Base-by-base conservation (phyloP, 2,329 filamentous ascomycete genomes). In the Alternaria rosae region DNA sequence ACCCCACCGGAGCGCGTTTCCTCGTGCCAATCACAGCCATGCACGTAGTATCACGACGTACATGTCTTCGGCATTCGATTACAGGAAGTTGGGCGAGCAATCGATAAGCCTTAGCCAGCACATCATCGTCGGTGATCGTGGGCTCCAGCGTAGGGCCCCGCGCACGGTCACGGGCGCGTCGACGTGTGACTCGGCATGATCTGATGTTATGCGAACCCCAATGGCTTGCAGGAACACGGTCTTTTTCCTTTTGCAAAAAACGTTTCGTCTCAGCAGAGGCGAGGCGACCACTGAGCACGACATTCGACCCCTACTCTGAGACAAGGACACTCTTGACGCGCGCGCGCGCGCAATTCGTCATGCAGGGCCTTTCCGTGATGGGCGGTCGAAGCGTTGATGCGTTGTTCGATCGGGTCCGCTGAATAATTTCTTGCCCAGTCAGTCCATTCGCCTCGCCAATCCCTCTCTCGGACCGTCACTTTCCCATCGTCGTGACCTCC, bases 11-110 rank as follows among this genome's bases (percentile, higher is more conserved):
- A 17, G 53, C 44, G 35, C 10, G 32, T 15, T 8, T 9, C 25
- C 43, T 3, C 44, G 25, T 45, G 21, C 67, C 65, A 69, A 69
- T 69, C 43, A 59, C 63, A 32, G 54, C 56, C 52, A 48, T 38
- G 67, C 67, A 69, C 67, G 67, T 69, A 67, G 63, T 61, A 57
- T 47, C 54, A 59, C 62, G 57, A 67, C 63, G 62, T 61, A 38
- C 35, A 17, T 38, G 17, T 15, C 35, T 17, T 38, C 38, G 35
- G 30, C 47, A 32, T 21, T 50, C 54, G 47, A 54, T 44, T 26
- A 25, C 38, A 57, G 26, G 52, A 54, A 32, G 35, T 21, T 59
- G 52, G 32, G 52, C 53, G 35, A 44, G 47, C 38, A 23, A 53
- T 25, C n/a, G 25, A 43, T 28, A 23, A 21, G 25, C 47, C 15